Evolutionary conservation across 2,329 filamentous ascomycete species (phyloP).

Genomic region (Penicillium brevicompactum): DNA sequence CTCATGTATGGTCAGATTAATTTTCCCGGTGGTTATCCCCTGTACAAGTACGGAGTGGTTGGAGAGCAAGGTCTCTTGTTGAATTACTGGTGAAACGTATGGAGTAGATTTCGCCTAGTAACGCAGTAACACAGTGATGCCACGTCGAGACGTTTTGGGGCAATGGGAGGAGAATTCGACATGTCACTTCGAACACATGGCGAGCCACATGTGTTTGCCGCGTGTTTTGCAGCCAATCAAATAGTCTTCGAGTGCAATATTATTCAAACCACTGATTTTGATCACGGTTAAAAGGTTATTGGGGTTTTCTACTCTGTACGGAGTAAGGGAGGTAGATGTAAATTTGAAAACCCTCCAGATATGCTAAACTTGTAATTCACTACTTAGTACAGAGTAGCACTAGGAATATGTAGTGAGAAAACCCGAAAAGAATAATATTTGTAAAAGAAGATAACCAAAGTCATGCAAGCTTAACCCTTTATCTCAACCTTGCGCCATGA

Average conservation of each 20-base stretch:
- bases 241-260: too few species aligned
- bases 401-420: not conserved
- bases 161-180: slow-evolving; percentile 16
- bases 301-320: not conserved
- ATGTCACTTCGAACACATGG: slow-evolving; percentile 28
- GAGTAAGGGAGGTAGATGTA: not conserved
- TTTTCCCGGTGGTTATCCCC: not conserved
- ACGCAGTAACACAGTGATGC: not conserved
- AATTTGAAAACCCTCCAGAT: not conserved
- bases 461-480: not conserved
- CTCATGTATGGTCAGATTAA: too few species aligned
- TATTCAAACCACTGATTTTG: not conserved
- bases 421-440: too few species aligned
- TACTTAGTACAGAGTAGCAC: not conserved
- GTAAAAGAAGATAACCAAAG: not conserved
- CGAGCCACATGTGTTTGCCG: slow-evolving; percentile 15
- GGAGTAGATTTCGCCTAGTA: not conserved
- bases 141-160: not conserved
- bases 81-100: too few species aligned
- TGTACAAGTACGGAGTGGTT: not conserved
- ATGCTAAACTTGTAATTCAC: not conserved
- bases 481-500: not conserved
- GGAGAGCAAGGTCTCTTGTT: too few species aligned
- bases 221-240: slow-evolving; percentile 9
- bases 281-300: not conserved